Evolutionary conservation across 352 stramenopile species (phyloP), one percentile per base, ranked within the genome.

Genomic region (Detonula confervacea): DNA sequence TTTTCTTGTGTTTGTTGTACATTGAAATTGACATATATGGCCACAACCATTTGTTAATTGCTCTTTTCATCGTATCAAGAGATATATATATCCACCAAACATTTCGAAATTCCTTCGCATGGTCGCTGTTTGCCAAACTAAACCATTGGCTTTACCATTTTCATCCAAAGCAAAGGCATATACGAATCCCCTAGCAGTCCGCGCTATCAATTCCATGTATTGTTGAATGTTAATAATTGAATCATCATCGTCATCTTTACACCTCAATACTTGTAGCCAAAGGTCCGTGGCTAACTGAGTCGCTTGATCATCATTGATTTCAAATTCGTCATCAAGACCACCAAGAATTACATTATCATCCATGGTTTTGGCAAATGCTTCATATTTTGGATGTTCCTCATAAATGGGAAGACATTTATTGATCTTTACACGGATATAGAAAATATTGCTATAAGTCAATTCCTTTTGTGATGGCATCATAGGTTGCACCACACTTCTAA

Each of bases 61-160:
- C 33, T 22, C n/a, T 8, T 5, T 67, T 68, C 67, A 81, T 77
- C 51, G 70, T 77, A 33, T 77, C 59, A 0, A 77, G 20, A 44
- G 9, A 46, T 37, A 77, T 37, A 30, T 66, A 77, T n/a, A n/a
- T n/a, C 16, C 25, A 22, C 73, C 65, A 70, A 77, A 77, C 1
- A 29, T 16, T 24, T 82, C 73, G 73, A 62, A 77, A 54, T 82
- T 77, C 14, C 30, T 20, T 24, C 64, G 8, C 73, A 77, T 82
- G 16, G 65, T 77, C 24, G 65, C 73, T 25, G 73, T 82, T 27
- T 69, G 18, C 66, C 73, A 77, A 11, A 73, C 16, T 25, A 80
- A 52, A 42, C 33, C 33, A 42, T 42, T 5, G 5, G 11, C 33
- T 12, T 42, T 42, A 11, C 33, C 33, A 12, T 42, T 42, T 12